A percentile compares a stretch with the other conserved stretches of the same genome.
phyloP scores from a whole-genome alignment of 768 basidiomycete genomes.

The Xerocomellus dryophilus region DNA sequence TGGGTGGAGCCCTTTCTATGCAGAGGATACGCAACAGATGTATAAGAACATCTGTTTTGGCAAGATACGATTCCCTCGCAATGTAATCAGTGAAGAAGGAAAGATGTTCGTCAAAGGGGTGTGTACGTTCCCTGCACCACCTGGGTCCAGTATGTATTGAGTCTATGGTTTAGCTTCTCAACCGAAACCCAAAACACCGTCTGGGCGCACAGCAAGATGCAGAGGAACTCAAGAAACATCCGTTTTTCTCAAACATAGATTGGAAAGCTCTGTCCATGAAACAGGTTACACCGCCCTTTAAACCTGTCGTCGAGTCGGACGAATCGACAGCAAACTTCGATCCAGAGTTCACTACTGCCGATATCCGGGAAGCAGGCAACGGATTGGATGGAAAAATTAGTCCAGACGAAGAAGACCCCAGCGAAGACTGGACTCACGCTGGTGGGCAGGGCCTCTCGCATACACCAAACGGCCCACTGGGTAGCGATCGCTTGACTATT shows the following conservation, averaged over 20 bases:
- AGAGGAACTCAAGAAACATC: conserved; percentile 91
- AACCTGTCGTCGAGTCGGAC: conserved; percentile 95
- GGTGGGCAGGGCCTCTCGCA: conserved; percentile 39
- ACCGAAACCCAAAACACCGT: conserved; percentile 97
- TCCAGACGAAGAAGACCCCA: conserved; percentile 62
- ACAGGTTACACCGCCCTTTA: conserved; percentile 95
- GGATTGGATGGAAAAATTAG: conserved; percentile 44
- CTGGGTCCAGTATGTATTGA: conserved; percentile 15
- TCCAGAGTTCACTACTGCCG: conserved; percentile 94
- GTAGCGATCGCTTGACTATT: conserved; percentile 45
- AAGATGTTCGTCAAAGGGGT: conserved; percentile 99
- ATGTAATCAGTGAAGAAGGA: conserved; percentile 94
- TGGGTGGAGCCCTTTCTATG: conserved; percentile 99
- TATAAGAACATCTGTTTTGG: conserved; percentile 99
- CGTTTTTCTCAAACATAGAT: conserved; percentile 90
- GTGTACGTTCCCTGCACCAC: conserved; percentile 36
- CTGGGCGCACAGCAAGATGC: conserved; percentile 89
- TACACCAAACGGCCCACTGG: conserved; percentile 76
- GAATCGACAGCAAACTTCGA: conserved; percentile 99
- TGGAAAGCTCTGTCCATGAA: conserved; percentile 85
- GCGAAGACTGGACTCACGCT: conserved; percentile 52
- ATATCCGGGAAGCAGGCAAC: conserved; percentile 70
- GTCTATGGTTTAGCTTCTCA: conserved; percentile 67
- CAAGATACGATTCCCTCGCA: conserved; percentile 96
- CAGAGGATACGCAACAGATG: conserved; percentile 99